Conservation (phyloP, 2,329 filamentous ascomycete genomes). For the Ceratocystis alfenasii region DNA sequence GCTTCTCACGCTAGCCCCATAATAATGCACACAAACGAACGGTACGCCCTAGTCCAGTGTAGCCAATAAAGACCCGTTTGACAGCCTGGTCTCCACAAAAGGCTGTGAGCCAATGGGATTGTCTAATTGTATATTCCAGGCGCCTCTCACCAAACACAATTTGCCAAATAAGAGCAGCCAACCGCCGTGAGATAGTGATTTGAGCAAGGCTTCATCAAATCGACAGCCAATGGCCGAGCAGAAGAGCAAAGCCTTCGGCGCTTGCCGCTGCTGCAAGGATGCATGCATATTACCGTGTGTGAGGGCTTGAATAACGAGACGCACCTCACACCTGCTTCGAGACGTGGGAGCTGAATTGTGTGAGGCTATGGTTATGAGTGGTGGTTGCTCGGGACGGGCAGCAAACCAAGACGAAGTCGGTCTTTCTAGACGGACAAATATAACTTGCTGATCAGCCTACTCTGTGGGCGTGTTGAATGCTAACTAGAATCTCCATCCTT, state of each 20-base stretch:
- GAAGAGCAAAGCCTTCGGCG: background rate
- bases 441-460: background rate
- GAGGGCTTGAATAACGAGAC: background rate
- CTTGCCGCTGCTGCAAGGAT: background rate
- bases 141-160: background rate
- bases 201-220: background rate
- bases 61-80: slow-evolving; percentile 1
- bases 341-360: background rate
- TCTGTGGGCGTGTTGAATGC: background rate
- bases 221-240: background rate
- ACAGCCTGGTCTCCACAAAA: background rate
- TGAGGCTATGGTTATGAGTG: background rate
- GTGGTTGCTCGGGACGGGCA: slow-evolving; percentile 4
- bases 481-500: no score
- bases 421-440: background rate
- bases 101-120: background rate
- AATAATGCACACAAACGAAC: background rate
- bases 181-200: slow-evolving; percentile 4
- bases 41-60: background rate
- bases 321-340: background rate
- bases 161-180: background rate
- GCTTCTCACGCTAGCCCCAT: background rate
- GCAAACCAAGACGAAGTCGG: background rate
- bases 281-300: background rate
- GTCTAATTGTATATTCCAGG: background rate